Base-by-base conservation (phyloP, 2,329 filamentous ascomycete species). In the Penicillium verrucosum region DNA sequence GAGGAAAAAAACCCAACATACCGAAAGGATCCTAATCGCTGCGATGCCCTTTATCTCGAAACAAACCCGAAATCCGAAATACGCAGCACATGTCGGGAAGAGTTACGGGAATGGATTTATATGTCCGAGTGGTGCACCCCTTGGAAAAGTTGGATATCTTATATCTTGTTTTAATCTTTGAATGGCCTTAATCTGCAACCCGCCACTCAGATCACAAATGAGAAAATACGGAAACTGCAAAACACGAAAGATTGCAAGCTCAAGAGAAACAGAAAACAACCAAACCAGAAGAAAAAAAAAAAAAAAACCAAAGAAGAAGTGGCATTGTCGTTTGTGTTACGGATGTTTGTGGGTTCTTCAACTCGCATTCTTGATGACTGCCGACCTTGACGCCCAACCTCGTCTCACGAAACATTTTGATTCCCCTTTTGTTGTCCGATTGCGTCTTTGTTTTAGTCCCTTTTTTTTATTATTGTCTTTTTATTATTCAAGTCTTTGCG, bases 381-480 rank as follows among this genome's bases (percentile, higher is more conserved):
- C 67, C 67, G 61, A 64, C 60, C 64, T 64, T 70, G 66, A 73
- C 64, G 68, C 70, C 62, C 46, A 67, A 67, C 69, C 70, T 73
- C 71, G 66, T 70, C 71, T 72, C 70, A 66, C 70, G 67, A 71
- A 72, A 68, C 63, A 68, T 73, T 63, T 73, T 71, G 70, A 73
- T 73, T 73, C 70, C 70, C 69, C 70, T 66, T 73, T 68, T 72
- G 69, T 72, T 72, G 59, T 65, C 58, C 62, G 60, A 68, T 66
- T 63, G 55, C 61, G 54, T 59, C 54, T 56, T 57, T 64, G 29
- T 51, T 51, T 32, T 60, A n/a, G 36, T 55, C 30, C 30, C 30
- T 12, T 32, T 32, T 32, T 41, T 1, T 18, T 18, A 18, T 54
- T 54, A 48, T 32, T 36, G 16, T 43, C 25, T 54, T 47, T 60